Percentiles rank a stretch among this genome's conserved stretches.
Evolutionary conservation across 768 basidiomycete species (phyloP).

Genomic region (Leccinum obscurum): DNA sequence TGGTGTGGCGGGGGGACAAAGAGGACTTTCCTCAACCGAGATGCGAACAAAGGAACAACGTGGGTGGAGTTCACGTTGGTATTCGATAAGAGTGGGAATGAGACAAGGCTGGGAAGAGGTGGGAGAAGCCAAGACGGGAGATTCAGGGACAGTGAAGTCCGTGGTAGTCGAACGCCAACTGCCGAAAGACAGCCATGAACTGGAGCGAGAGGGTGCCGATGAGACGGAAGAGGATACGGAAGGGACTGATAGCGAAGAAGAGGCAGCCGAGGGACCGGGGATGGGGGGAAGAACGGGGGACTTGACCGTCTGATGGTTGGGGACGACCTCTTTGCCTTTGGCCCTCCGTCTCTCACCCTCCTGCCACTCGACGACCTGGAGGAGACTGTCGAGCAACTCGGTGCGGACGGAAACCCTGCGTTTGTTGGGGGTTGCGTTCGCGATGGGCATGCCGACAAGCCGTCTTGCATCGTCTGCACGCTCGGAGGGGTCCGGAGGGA

Average conservation of each 20-base stretch:
- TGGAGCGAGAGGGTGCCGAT: constrained; percentile 33
- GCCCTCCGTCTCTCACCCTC: constrained; percentile 38
- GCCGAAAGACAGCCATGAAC: constrained; percentile 45
- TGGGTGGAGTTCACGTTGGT: constrained; percentile 38
- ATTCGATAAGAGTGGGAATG: constrained; percentile 31
- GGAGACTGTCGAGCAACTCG: constrained; percentile 45
- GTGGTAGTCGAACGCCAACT: constrained; percentile 41
- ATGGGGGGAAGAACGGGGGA: constrained; percentile 13
- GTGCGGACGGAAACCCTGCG: constrained; percentile 25
- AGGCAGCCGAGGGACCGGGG: constrained; percentile 21
- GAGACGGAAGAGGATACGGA: constrained; percentile 30
- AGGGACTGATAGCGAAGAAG: constrained; percentile 22
- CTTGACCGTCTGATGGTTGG: constrained; percentile 16
- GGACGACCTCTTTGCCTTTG: constrained; percentile 44
- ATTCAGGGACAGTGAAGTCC: constrained; percentile 33
- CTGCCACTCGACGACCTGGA: constrained; percentile 44
- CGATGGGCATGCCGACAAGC: constrained; percentile 26
- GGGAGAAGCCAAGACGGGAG: constrained; percentile 36
- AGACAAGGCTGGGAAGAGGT: constrained; percentile 24
- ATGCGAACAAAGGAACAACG: constrained; percentile 37
- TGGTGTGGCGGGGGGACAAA: constrained; percentile 21
- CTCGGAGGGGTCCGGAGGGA: constrained; percentile 41
- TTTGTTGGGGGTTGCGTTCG: constrained; percentile 13
- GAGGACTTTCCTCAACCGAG: constrained; percentile 39
- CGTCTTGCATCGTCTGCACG: constrained; percentile 34